These are phyloP conservation scores for Coleophoma eucalyptorum DNA, from an alignment of 2,329 filamentous ascomycete genomes.

Conservation along the genomic window DNA sequence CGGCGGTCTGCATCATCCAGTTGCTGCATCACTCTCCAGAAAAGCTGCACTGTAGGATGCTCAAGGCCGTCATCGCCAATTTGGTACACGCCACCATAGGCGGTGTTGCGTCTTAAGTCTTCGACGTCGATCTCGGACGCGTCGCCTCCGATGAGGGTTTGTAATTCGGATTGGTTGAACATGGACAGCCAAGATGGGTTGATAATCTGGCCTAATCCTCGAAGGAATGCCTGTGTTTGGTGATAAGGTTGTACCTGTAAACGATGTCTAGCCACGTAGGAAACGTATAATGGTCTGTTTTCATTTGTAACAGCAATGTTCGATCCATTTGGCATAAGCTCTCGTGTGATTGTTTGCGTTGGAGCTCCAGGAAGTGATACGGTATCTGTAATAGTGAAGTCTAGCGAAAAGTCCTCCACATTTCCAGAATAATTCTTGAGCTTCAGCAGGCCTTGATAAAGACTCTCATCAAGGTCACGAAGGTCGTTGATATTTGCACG, in stretches of 20 bases:
- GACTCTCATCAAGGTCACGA: constrained; percentile 81
- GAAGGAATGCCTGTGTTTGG: constrained; percentile 87
- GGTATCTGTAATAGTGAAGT: constrained; percentile 84
- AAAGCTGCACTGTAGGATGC: constrained; percentile 79
- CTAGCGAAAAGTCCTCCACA: constrained; percentile 74
- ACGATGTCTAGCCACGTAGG: constrained; percentile 82
- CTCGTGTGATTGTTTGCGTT: constrained; percentile 63
- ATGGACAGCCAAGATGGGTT: constrained; percentile 92
- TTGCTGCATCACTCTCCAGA: constrained; percentile 84
- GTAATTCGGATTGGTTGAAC: constrained; percentile 96
- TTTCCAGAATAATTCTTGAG: constrained; percentile 85
- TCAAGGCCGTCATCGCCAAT: constrained; percentile 87
- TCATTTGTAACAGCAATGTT: constrained; percentile 81
- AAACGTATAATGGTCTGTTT: constrained; percentile 92
- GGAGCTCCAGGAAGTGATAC: constrained; percentile 42
- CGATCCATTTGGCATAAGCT: constrained; percentile 74
- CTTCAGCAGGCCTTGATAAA: constrained; percentile 80
- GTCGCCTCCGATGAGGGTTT: constrained; percentile 88
- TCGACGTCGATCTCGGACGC: constrained; percentile 80
- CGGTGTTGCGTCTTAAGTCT: constrained; percentile 79
- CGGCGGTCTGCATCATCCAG: constrained; percentile 75
- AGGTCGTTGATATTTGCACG: constrained; percentile 94
- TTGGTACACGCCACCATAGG: constrained; percentile 82
- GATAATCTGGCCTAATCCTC: constrained; percentile 82
- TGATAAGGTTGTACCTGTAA: constrained; percentile 73